Conservation (phyloP, 768 basidiomycete genomes). For the Cystoderma amianthinum region DNA sequence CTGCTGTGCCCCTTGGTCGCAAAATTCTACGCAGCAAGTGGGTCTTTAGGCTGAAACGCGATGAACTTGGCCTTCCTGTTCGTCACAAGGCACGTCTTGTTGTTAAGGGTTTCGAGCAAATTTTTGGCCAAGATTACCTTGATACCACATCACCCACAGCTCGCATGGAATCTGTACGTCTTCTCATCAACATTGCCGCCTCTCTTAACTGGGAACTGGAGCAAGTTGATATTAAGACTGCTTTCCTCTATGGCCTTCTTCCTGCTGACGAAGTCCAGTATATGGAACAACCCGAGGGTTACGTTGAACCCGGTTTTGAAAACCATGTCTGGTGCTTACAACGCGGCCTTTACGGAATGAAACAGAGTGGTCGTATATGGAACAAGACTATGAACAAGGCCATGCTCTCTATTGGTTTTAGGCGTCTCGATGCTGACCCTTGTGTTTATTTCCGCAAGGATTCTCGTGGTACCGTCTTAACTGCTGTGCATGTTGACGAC, state of each 20-base stretch:
- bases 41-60: constrained; percentile 7
- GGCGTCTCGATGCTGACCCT: background rate
- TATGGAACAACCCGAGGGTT: constrained; percentile 1
- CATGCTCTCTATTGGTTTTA: background rate
- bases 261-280: background rate
- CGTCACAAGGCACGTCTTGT: no score
- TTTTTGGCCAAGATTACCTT: constrained; percentile 36
- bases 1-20: constrained; percentile 7
- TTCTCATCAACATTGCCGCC: no score
- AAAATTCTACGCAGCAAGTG: constrained; percentile 21
- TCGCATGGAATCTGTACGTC: no score
- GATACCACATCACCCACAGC: no score
- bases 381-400: background rate
- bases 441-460: background rate
- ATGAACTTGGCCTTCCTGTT: constrained; percentile 17
- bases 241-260: background rate
- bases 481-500: constrained; percentile 28
- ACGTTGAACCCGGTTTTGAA: background rate
- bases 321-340: background rate
- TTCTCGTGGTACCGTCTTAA: constrained; percentile 14
- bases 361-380: background rate
- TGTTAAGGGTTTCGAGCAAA: constrained; percentile 32
- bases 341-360: background rate
- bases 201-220: no score
- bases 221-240: background rate